A percentile compares a stretch with the other conserved stretches of the same genome.
Conservation (phyloP, 305 asterid species). For the Fraxinus paxiana region DNA sequence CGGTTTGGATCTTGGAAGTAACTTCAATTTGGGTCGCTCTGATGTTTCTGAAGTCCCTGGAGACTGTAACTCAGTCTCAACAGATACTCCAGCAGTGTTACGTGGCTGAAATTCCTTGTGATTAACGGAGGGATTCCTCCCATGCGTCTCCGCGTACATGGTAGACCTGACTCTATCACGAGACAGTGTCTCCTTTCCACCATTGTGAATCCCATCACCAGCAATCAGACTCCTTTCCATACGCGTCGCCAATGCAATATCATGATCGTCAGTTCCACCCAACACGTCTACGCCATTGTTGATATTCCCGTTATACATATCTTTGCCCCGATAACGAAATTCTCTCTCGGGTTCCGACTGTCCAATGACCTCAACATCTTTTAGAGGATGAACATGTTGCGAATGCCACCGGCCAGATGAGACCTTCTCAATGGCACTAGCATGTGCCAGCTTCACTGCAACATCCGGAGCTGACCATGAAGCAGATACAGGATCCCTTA, state of each 20-base stretch:
- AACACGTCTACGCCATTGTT: conserved; percentile 34
- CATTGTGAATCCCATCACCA: conserved; percentile 43
- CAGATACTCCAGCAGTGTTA: conserved; percentile 32
- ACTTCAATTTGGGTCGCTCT: conserved; percentile 77
- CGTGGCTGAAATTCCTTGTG: conserved; percentile 32
- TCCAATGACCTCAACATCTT: conserved; percentile 47
- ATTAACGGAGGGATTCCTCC: conserved; percentile 33
- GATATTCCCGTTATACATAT: conserved; percentile 23
- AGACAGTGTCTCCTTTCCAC: conserved; percentile 37
- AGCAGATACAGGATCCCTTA: conserved; percentile 56
- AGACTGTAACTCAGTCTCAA: conserved; percentile 44
- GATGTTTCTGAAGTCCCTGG: conserved; percentile 45
- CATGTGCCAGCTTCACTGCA: conserved; percentile 74
- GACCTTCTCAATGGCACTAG: conserved; percentile 89
- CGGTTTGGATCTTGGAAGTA: conserved; percentile 90
- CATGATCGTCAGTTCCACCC: conserved; percentile 34
- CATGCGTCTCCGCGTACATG: conserved; percentile 39
- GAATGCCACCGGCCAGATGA: conserved; percentile 91
- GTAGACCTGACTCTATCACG: conserved; percentile 43
- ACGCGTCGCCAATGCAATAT: conserved; percentile 35
- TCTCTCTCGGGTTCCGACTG: conserved; percentile 38
- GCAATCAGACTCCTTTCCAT: conserved; percentile 47
- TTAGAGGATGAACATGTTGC: conserved; percentile 42
- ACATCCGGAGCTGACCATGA: conserved; percentile 73
- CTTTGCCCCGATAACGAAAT: conserved; percentile 30